Percentiles rank a stretch among this genome's conserved stretches.
phyloP scores from a whole-genome alignment of 192 early-diverging fungal genomes.

The Coemansia sp. region DNA sequence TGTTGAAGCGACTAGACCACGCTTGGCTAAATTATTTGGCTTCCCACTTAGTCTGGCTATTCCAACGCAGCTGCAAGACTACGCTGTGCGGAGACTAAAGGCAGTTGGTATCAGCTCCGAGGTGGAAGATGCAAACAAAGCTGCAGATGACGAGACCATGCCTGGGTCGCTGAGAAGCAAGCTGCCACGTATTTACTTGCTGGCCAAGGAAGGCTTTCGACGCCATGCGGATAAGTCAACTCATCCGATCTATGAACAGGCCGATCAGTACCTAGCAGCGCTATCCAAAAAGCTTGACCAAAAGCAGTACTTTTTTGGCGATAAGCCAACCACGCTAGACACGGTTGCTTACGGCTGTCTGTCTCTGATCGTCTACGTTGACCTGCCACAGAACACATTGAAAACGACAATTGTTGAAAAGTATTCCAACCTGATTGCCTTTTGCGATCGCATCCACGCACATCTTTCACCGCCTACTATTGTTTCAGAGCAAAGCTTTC shows the following conservation, averaged over 20 bases:
- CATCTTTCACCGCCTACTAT: constrained; percentile 22
- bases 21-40: constrained; percentile 67
- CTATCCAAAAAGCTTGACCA: constrained; percentile 72
- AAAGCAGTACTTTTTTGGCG: constrained; percentile 81
- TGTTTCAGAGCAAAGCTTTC: constrained; percentile 19
- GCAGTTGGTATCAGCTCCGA: constrained; percentile 36
- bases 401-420: constrained; percentile 13
- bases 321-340: constrained; percentile 75
- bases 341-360: constrained; percentile 82
- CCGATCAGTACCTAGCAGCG: constrained; percentile 63
- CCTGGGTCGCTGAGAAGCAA: constrained; percentile 13
- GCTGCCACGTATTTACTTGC: constrained; percentile 31
- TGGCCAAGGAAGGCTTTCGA: constrained; percentile 49
- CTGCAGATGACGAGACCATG: neutral
- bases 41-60: constrained; percentile 68
- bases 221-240: constrained; percentile 49
- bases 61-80: constrained; percentile 72
- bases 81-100: constrained; percentile 64
- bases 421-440: constrained; percentile 31
- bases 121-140: constrained; percentile 17
- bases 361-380: constrained; percentile 72
- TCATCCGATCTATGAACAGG: constrained; percentile 68
- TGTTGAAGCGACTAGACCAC: constrained; percentile 68
- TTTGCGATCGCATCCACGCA: constrained; percentile 40
- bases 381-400: constrained; percentile 60